phyloP scores from a whole-genome alignment of 352 stramenopile genomes.

The Pythium coloratum region DNA sequence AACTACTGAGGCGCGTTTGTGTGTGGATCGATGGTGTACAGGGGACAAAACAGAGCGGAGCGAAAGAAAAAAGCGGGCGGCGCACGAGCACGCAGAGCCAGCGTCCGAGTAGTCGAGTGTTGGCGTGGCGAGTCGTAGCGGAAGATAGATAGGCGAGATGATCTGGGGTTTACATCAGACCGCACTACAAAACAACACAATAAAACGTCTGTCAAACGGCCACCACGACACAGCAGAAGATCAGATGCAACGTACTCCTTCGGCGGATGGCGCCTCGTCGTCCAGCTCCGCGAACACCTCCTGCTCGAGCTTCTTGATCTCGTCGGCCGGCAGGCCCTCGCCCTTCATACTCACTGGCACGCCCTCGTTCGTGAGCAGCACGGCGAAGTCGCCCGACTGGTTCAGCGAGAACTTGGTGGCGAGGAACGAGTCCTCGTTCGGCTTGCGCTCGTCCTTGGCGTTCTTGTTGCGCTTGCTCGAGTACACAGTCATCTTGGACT shows the following conservation, averaged over 20 bases:
- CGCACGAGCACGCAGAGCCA: conserved; percentile 1
- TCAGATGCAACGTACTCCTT: conserved; percentile 43
- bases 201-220: neutral
- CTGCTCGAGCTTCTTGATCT: conserved; percentile 62
- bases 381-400: conserved; percentile 60
- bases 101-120: neutral
- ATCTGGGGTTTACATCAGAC: conserved; percentile 27
- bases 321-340: conserved; percentile 55
- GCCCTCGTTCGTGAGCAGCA: conserved; percentile 65
- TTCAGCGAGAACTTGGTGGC: conserved; percentile 83
- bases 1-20: conserved; percentile 4
- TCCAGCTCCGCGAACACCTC: conserved; percentile 50
- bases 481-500: conserved; percentile 72
- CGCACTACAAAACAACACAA: conserved; percentile 18
- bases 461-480: conserved; percentile 83
- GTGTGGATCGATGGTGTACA: conserved; percentile 20
- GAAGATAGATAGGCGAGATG: conserved; percentile 25
- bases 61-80: conserved; percentile 8
- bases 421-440: conserved; percentile 73
- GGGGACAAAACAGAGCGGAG: conserved; percentile 21
- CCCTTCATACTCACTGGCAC: conserved; percentile 66
- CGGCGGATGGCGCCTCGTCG: conserved; percentile 47
- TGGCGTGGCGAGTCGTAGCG: neutral
- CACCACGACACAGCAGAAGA: neutral
- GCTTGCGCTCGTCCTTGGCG: conserved; percentile 68